Evolutionary conservation across 1,284 basidiomycete genomes (phyloP), one percentile per base, ranked within the genome.

Genomic region (Lentinus polychrous): DNA sequence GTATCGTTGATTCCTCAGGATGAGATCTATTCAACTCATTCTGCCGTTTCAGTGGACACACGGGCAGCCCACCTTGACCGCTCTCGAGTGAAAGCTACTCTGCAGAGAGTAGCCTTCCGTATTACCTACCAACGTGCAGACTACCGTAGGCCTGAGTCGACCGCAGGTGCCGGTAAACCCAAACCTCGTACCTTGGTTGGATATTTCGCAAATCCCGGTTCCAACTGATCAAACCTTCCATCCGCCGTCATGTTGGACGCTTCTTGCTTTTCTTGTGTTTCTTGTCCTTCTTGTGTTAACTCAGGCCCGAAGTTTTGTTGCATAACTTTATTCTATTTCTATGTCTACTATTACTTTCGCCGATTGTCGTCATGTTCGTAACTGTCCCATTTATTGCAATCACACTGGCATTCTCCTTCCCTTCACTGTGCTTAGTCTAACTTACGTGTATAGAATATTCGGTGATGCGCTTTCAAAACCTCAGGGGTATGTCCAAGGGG

Each of bases 61-160:
- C 78, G 82, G 42, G 84, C 81, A 17, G 78, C 80, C 7, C 78
- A 84, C 60, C 70, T 88, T 32, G 86, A 86, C 52, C 78, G 86
- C 37, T 86, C 86, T 3, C 72, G 78, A 45, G 73, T 79, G 1
- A 88, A 87, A 57, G 80, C 76, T 1, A 72, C 73, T 1, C 63
- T 87, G 45, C 82, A 86, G 57, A 75, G 75, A 40, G 61, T 86
- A 10, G 70, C 74, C 5, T 72, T 82, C 66, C 74, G 81, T n/a
- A 64, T 87, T 15, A 62, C 76, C 55, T 86, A 83, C 57, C 80
- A 84, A 56, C 75, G 75, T 43, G 60, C 67, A 18, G 67, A 72
- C 3, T 31, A 17, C 14, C 15, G 27, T 8, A 10, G 49, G 27
- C 31, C 52, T 23, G 54, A 53, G 46, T 7, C 17, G 39, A 15